A percentile compares a stretch with the other conserved stretches of the same genome.
phyloP scores from a whole-genome alignment of 78 protist species.

The Polysphondylium violaceum region DNA sequence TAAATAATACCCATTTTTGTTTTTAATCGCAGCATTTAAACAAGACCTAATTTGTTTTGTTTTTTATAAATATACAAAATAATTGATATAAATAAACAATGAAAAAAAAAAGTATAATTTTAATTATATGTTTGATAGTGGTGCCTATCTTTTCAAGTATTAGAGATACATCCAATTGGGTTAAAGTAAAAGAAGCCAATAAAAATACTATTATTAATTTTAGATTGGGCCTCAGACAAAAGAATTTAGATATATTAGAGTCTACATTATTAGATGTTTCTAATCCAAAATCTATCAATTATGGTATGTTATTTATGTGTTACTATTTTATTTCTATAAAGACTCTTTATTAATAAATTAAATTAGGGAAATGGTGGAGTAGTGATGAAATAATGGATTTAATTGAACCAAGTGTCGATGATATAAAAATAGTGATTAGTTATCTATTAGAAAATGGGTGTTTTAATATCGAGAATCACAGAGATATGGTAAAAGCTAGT shows the following conservation, averaged over 20 bases:
- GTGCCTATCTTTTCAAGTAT: background rate
- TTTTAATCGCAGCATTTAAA: too few species aligned
- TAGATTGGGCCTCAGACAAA: constrained; percentile 39
- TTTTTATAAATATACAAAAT: too few species aligned
- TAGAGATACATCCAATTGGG: constrained; percentile 17
- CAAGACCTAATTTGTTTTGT: too few species aligned
- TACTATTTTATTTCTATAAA: too few species aligned
- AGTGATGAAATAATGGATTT: constrained; percentile 12
- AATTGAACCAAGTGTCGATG: constrained; percentile 16
- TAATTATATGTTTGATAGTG: background rate
- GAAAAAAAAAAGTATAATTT: background rate
- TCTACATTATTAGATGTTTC: constrained; percentile 37
- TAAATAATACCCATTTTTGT: too few species aligned
- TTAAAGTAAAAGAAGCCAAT: background rate
- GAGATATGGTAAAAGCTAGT: constrained; percentile 37
- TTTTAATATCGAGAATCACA: constrained; percentile 12
- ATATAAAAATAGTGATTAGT: background rate
- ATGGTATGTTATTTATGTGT: too few species aligned
- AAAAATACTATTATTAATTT: background rate
- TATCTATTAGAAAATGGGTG: constrained; percentile 21
- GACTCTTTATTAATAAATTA: too few species aligned
- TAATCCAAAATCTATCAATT: constrained; percentile 17
- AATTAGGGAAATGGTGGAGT: constrained; percentile 33
- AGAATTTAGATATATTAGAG: constrained; percentile 37
- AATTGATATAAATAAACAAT: background rate